Base-by-base conservation (phyloP, 257 asterid species). In the Ocimum tenuiflorum region DNA sequence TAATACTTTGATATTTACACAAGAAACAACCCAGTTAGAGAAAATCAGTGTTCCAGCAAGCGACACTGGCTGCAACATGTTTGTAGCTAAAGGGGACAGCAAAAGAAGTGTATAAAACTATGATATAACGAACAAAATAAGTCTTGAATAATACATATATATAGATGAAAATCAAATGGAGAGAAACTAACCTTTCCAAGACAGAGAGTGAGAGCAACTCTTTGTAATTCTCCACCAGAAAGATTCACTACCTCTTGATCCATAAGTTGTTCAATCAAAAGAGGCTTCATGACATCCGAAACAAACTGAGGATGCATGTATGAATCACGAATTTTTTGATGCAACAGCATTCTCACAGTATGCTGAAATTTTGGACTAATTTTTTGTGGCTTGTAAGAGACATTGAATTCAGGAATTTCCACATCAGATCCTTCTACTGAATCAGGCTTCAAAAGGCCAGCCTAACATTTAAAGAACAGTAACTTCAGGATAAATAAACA, bases 211-310 rank as follows among this genome's bases (percentile, higher is more conserved):
- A 94, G 78, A 58, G 97, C 97, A 67, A 94, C 99, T 80, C 99
- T 82, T 77, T 94, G 99, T 68, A 94, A 81, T 79, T 94, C 99
- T 83, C 99, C 99, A 79, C 99, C 99, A 64, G 99, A 94, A 67
- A 94, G 97, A 66, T 90, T 94, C 71, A 82, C 88, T 70, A 94
- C 97, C 59, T 88, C 95, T 77, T 90, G 99, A 81, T 94, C 97
- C 97, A 94, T 90, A 45, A 94, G 82, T 81, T 90, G 95, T 80
- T 94, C 99, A 69, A 94, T 94, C 71, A 86, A 88, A 69, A 94
- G 96, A 77, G 99, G 99, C 75, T 88, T 90, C 96, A 94, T 90
- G 52, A 94, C 99, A 81, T 94, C 99, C 18, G 97, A 86, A 4
- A 80, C 74, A 70, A 94, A 94, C 87, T 94, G 99, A 33, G 97